These are phyloP conservation scores for Selaginella moellendorffii DNA, from an alignment of 75 land plant species.

Conservation along the genomic window DNA sequence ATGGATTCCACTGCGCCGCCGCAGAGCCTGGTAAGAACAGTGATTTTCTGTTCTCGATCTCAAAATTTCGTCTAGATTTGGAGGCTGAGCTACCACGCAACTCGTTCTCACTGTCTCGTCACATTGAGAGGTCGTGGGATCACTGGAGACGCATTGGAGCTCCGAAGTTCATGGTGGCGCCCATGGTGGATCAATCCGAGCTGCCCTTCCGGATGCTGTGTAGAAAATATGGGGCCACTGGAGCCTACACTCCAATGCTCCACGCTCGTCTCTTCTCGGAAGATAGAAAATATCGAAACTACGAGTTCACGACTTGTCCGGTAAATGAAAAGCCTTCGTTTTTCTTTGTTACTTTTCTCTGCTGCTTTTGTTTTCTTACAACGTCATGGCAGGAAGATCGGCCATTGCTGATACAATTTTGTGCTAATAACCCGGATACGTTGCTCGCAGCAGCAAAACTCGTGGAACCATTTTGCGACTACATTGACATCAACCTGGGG, in stretches of 20 bases:
- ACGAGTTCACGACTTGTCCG: constrained; percentile 7
- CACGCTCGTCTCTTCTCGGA: constrained; percentile 5
- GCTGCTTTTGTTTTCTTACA: neutral
- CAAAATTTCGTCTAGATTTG: no score
- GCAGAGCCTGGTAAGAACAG: no score
- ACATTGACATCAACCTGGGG: constrained; percentile 5
- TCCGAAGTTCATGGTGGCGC: constrained; percentile 2
- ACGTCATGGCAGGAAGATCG: constrained; percentile 5
- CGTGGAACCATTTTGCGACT: constrained; percentile 8
- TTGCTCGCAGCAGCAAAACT: constrained; percentile 5
- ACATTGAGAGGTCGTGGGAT: constrained; percentile 1
- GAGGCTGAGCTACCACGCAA: no score
- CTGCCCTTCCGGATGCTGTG: constrained; percentile 4
- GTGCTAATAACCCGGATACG: constrained; percentile 5
- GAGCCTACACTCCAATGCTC: neutral
- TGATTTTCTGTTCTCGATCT: no score
- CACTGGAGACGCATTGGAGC: constrained; percentile 1
- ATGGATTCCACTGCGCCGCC: no score
- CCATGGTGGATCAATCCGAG: constrained; percentile 5
- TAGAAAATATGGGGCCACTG: constrained; percentile 2
- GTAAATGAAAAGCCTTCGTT: no score
- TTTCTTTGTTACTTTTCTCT: neutral
- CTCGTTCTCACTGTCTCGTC: neutral
- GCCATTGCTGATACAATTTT: constrained; percentile 3
- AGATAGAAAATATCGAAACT: neutral